A percentile compares a stretch with the other conserved stretches of the same genome.
These are phyloP conservation scores for Ophiocordyceps camponoti-floridani DNA, from an alignment of 2,329 filamentous ascomycete genomes.

Conservation along the genomic window DNA sequence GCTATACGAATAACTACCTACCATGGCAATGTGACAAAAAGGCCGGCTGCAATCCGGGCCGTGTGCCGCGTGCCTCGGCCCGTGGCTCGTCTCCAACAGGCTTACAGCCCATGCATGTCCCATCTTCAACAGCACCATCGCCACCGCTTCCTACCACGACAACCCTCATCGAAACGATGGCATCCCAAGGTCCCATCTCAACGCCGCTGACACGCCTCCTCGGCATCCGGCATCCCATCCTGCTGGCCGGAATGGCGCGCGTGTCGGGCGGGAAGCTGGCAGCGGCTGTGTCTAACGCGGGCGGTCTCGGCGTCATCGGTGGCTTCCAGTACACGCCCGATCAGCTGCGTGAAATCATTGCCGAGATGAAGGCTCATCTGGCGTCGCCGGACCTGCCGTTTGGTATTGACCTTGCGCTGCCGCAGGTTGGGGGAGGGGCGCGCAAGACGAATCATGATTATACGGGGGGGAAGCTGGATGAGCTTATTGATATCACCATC, in stretches of 20 bases:
- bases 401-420: slow-evolving; percentile 79
- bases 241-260: slow-evolving; percentile 88
- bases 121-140: not conserved
- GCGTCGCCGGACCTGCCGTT: slow-evolving; percentile 54
- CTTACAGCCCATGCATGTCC: not conserved
- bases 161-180: too few species aligned
- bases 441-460: slow-evolving; percentile 93
- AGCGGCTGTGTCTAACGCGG: slow-evolving; percentile 76
- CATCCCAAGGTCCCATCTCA: slow-evolving; percentile 29
- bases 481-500: slow-evolving; percentile 75
- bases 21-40: too few species aligned
- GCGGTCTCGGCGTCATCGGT: slow-evolving; percentile 63
- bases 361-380: slow-evolving; percentile 67
- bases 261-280: slow-evolving; percentile 64
- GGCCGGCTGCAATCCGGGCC: too few species aligned
- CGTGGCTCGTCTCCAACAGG: not conserved
- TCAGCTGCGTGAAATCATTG: slow-evolving; percentile 64
- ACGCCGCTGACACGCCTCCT: slow-evolving; percentile 68
- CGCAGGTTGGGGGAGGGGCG: slow-evolving; percentile 69
- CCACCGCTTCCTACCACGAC: not conserved
- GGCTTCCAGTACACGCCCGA: slow-evolving; percentile 54
- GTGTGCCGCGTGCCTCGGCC: not conserved
- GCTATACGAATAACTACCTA: too few species aligned
- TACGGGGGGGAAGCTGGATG: slow-evolving; percentile 72
- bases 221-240: slow-evolving; percentile 70